Base-by-base conservation (phyloP, 75 land plant genomes). In the Pinus tabuliformis region DNA sequence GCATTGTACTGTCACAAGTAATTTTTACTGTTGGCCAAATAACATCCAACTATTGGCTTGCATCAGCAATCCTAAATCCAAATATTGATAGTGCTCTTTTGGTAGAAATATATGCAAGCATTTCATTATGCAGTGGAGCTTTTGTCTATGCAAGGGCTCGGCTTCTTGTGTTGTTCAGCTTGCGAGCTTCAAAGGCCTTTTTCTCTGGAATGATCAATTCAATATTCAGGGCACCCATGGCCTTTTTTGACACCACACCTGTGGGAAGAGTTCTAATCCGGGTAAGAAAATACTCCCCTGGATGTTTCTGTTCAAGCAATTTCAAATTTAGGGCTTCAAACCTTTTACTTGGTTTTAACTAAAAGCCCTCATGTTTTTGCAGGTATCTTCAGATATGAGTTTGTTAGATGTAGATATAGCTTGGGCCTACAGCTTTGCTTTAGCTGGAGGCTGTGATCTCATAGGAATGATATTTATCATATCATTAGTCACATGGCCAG, bases 201-300 rank as follows among this genome's bases (percentile, higher is more conserved):
- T 94, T 88, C 66, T 78, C 76, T 18, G 86, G 82, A 26, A 81
- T 94, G 59, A 89, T 78, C 36, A 76, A 76, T 45, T 73, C 97
- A 7, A 71, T 94, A 22, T 91, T 94, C 73, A 81, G 75, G 62
- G 94, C 97, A 74, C 97, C 97, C 3, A 94, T 94, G 94, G 72
- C 81, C 5, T 91, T 94, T 75, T 94, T 94, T 79, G 94, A 94
- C 72, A 84, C 91, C 7, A 94, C 97, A 12, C 95, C 97, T 6
- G 76, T 83, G 12, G 95, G 97, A 20, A 75, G 97, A 72, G 88
- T 94, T 64, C 83, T 94, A 45, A 94, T 87, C 60, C 81, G 97
- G 70, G 97, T 94, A 89, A 81, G 83, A 59, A 39, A 49, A 22
- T n/a, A 76, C 21, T 9, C 8, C 49, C 45, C 37, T 26, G 22